These are phyloP conservation scores for Candida xiaguanensis DNA, from an alignment of 805 yeast species.

Conservation along the genomic window DNA sequence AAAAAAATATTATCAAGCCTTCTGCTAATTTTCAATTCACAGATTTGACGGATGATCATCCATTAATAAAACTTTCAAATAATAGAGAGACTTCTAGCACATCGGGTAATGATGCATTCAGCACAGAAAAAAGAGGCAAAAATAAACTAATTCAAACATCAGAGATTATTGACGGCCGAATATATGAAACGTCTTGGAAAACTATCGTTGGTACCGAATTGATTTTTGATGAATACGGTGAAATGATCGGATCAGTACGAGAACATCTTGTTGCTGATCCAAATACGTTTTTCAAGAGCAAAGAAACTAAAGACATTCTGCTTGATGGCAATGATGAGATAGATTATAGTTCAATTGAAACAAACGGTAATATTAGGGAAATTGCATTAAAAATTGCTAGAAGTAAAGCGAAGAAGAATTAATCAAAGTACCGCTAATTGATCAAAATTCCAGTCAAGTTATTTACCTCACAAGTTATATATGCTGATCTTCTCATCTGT, in stretches of 20 bases:
- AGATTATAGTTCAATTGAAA: neutral
- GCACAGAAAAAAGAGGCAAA: constrained; percentile 7
- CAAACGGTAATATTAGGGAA: neutral
- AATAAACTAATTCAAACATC: constrained; percentile 22
- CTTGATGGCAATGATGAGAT: constrained; percentile 3
- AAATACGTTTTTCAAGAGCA: neutral
- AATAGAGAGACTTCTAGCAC: constrained; percentile 13
- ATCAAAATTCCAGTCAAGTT: too few species aligned
- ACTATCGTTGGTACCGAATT: constrained; percentile 73
- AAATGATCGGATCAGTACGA: constrained; percentile 34
- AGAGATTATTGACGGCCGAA: constrained; percentile 38
- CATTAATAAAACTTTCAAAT: constrained; percentile 35
- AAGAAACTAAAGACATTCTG: constrained; percentile 1
- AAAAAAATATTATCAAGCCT: constrained; percentile 31
- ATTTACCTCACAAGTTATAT: too few species aligned
- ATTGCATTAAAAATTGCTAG: neutral
- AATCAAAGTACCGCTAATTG: too few species aligned
- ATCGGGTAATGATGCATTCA: neutral
- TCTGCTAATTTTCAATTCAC: constrained; percentile 40
- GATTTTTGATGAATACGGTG: constrained; percentile 42
- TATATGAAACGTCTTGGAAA: constrained; percentile 76
- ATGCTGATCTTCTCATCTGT: too few species aligned
- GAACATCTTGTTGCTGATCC: constrained; percentile 24
- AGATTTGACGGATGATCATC: constrained; percentile 27
- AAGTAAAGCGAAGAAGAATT: neutral